Evolutionary conservation across 2,329 filamentous ascomycete species (phyloP).

Genomic region (Pseudogymnoascus sp.): DNA sequence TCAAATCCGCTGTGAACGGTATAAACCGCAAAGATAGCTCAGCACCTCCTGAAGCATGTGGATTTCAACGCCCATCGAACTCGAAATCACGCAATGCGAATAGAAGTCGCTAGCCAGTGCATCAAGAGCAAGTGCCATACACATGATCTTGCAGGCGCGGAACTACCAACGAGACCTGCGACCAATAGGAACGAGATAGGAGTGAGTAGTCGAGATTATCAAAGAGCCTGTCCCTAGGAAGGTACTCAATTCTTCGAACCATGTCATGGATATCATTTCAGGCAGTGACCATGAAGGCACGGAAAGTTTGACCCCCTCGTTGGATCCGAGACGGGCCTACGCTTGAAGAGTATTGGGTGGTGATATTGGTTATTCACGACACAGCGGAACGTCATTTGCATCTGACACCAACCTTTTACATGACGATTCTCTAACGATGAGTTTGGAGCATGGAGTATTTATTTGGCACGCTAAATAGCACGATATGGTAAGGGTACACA

Average conservation of each 20-base stretch:
- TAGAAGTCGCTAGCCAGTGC: background rate
- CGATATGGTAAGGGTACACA: background rate
- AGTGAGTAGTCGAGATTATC: background rate
- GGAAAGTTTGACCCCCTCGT: background rate
- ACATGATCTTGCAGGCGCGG: background rate
- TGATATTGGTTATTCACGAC: background rate
- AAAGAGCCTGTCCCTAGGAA: background rate
- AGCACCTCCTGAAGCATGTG: background rate
- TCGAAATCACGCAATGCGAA: conserved; percentile 10
- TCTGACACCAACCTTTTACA: background rate
- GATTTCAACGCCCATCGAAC: background rate
- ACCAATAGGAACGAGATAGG: background rate
- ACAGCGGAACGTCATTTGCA: background rate
- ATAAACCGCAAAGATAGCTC: background rate
- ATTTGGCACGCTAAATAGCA: background rate
- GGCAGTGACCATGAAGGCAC: background rate
- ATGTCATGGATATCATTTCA: background rate
- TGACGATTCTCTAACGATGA: background rate
- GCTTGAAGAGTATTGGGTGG: background rate
- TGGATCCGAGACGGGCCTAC: background rate
- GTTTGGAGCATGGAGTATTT: background rate
- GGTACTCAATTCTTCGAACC: background rate
- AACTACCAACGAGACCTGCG: background rate
- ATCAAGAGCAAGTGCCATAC: background rate
- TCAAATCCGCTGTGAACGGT: background rate